Evolutionary conservation across 164 flowering plant genomes (phyloP).

Genomic region (Piper longum): DNA sequence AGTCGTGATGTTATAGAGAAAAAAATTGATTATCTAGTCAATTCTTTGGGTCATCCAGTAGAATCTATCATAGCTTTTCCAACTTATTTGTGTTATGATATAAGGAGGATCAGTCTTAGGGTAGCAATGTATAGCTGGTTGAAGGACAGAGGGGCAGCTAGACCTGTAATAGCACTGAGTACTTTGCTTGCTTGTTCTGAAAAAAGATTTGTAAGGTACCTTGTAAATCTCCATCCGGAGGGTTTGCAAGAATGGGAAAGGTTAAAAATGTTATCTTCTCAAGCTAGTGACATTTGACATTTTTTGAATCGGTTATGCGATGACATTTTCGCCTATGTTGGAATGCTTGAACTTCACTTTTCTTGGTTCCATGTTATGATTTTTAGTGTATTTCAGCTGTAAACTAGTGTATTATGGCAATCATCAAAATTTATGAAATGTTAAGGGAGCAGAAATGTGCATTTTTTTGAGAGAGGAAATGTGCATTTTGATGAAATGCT

Average conservation of each 20-base stretch:
- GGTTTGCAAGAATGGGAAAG: constrained; percentile 51
- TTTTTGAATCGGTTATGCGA: not conserved
- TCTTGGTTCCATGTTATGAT: too few relatives aligned
- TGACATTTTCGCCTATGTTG: too few relatives aligned
- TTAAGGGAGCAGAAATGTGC: too few relatives aligned
- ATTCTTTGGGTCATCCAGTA: constrained; percentile 38
- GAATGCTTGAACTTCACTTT: too few relatives aligned
- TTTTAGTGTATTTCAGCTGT: too few relatives aligned
- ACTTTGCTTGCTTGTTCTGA: constrained; percentile 40
- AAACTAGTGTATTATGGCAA: too few relatives aligned
- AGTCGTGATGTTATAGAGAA: constrained; percentile 24
- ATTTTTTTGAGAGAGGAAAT: too few relatives aligned
- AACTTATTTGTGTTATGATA: constrained; percentile 22
- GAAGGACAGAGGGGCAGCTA: constrained; percentile 25
- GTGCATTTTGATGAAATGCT: too few relatives aligned
- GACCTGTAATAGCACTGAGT: constrained; percentile 26
- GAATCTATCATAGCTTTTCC: constrained; percentile 39
- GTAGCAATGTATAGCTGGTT: constrained; percentile 56
- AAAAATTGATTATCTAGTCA: constrained; percentile 51
- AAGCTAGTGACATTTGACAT: not conserved
- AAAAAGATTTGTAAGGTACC: constrained; percentile 16
- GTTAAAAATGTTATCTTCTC: constrained; percentile 23
- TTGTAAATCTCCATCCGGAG: constrained; percentile 45
- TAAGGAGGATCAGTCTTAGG: constrained; percentile 37
- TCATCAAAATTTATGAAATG: too few relatives aligned